These are phyloP conservation scores for Luffa acutangula DNA, from an alignment of 306 rosid species.

Conservation along the genomic window DNA sequence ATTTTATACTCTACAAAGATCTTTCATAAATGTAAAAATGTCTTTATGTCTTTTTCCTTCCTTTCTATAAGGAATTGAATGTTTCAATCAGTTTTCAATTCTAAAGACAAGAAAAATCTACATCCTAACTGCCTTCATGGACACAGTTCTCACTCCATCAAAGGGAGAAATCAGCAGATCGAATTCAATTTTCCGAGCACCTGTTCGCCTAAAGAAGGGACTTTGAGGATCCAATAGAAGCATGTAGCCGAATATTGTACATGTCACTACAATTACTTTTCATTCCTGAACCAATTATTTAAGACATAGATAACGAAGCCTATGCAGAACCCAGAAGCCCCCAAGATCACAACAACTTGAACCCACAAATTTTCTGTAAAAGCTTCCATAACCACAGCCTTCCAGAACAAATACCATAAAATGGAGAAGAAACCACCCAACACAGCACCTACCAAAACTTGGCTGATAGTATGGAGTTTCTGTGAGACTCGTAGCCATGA, in stretches of 20 bases:
- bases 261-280: conserved; percentile 8
- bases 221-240: neutral
- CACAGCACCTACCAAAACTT: conserved; percentile 66
- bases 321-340: conserved; percentile 45
- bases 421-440: conserved; percentile 41
- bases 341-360: conserved; percentile 33
- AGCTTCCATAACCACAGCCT: conserved; percentile 37
- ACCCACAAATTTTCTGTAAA: conserved; percentile 44
- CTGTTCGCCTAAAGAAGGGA: neutral
- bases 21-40: neutral
- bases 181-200: neutral
- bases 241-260: neutral
- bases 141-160: neutral
- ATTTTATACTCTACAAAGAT: neutral
- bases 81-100: neutral
- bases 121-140: neutral
- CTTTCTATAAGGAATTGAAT: neutral
- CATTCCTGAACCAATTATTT: conserved; percentile 53
- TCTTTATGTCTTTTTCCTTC: neutral
- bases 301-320: conserved; percentile 38
- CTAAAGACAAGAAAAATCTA: neutral
- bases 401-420: conserved; percentile 69
- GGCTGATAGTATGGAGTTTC: conserved; percentile 60
- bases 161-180: neutral
- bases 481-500: conserved; percentile 77